These are phyloP conservation scores for Monocercomonoides exilis DNA, from an alignment of 78 protist genomes.

Conservation along the genomic window DNA sequence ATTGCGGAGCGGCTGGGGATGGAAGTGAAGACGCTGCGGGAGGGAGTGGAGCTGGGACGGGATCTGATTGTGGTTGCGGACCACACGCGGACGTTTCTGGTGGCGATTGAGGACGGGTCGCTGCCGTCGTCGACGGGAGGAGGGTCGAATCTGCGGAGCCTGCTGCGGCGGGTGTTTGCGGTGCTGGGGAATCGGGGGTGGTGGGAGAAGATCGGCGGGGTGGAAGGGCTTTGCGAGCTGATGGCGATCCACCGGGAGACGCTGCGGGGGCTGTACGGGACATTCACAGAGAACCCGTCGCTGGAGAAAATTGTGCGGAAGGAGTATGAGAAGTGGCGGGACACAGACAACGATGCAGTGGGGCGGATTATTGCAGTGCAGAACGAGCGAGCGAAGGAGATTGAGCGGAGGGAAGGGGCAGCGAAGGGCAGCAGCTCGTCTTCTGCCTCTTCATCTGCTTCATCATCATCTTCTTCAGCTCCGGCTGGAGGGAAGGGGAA, in stretches of 20 bases:
- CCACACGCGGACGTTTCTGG: slow-evolving; percentile 27
- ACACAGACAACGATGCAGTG: not conserved
- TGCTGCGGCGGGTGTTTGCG: slow-evolving; percentile 25
- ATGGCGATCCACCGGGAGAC: not conserved
- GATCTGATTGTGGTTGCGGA: slow-evolving; percentile 26
- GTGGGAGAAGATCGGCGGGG: slow-evolving; percentile 20
- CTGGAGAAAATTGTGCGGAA: not conserved
- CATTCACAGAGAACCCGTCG: not conserved
- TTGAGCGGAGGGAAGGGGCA: not conserved
- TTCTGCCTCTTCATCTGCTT: too few species aligned
- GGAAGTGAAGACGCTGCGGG: not conserved
- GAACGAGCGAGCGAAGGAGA: not conserved
- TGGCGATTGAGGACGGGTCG: slow-evolving; percentile 30
- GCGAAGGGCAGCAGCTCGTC: not conserved
- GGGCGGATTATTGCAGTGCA: not conserved
- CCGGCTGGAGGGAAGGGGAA: too few species aligned
- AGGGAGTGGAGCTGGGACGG: not conserved
- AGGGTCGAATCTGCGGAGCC: slow-evolving; percentile 20
- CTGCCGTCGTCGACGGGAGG: slow-evolving; percentile 34
- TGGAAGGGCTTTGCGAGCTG: slow-evolving; percentile 11
- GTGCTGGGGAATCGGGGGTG: not conserved
- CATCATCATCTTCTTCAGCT: too few species aligned
- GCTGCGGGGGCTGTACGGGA: not conserved
- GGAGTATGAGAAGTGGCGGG: slow-evolving; percentile 1
- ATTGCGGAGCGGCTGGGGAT: not conserved